A percentile compares a stretch with the other conserved stretches of the same genome.
phyloP scores from a whole-genome alignment of 352 stramenopile species.

The Pythium monospermum region DNA sequence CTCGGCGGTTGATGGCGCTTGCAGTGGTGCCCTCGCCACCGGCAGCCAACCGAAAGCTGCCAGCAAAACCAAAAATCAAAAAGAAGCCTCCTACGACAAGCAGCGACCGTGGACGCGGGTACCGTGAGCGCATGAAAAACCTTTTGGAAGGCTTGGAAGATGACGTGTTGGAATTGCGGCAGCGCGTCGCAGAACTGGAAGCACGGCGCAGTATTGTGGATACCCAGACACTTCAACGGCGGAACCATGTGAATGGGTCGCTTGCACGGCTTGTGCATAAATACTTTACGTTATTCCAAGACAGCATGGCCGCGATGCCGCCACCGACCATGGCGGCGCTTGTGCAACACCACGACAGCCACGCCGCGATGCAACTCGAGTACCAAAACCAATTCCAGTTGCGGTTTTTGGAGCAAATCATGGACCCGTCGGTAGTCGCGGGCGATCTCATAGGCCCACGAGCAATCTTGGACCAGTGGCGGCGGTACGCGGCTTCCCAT shows the following conservation, averaged over 20 bases:
- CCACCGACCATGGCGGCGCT: not conserved
- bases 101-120: slow-evolving; percentile 17
- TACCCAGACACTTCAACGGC: slow-evolving; percentile 5
- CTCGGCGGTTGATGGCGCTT: too few relatives aligned
- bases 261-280: slow-evolving; percentile 18
- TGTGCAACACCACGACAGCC: not conserved
- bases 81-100: slow-evolving; percentile 5
- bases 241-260: slow-evolving; percentile 12
- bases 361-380: slow-evolving; percentile 1
- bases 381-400: not conserved
- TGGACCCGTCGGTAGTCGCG: slow-evolving; percentile 11
- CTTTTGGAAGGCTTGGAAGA: slow-evolving; percentile 26
- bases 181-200: slow-evolving; percentile 9
- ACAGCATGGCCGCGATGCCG: slow-evolving; percentile 10
- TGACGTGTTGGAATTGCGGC: slow-evolving; percentile 27
- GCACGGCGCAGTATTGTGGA: slow-evolving; percentile 2
- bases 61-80: too few relatives aligned
- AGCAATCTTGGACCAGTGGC: slow-evolving; percentile 19
- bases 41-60: too few relatives aligned
- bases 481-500: slow-evolving; percentile 13
- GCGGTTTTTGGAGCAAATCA: slow-evolving; percentile 11
- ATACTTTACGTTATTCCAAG: slow-evolving; percentile 20
- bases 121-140: slow-evolving; percentile 23
- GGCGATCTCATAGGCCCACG: slow-evolving; percentile 13
- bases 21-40: too few relatives aligned